A percentile compares a stretch with the other conserved stretches of the same genome.
Evolutionary conservation across 306 rosid genomes (phyloP).

Genomic region (Casuarina equisetifolia): DNA sequence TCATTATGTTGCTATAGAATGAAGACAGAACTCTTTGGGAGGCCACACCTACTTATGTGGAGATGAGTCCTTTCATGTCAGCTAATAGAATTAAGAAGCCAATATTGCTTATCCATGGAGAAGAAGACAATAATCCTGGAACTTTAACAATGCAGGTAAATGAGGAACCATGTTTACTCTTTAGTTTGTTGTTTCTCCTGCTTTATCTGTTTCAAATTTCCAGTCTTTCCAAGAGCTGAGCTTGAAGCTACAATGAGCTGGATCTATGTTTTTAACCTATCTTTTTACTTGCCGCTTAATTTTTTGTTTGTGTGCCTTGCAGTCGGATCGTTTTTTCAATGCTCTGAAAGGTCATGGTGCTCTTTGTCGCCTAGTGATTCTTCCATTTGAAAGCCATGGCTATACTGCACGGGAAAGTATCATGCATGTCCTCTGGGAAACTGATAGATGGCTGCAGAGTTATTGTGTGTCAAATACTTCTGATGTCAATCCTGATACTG

Average conservation of each 20-base stretch:
- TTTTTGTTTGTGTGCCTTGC: constrained; percentile 32
- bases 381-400: constrained; percentile 95
- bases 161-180: constrained; percentile 2
- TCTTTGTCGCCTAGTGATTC: constrained; percentile 87
- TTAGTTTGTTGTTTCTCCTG: background rate
- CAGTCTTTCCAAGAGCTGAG: background rate
- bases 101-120: constrained; percentile 93
- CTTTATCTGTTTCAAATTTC: background rate
- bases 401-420: constrained; percentile 92
- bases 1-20: constrained; percentile 48
- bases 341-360: constrained; percentile 99
- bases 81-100: constrained; percentile 97
- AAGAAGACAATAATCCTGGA: constrained; percentile 95
- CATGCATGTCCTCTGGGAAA: constrained; percentile 99
- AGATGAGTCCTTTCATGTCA: constrained; percentile 98
- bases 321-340: constrained; percentile 95
- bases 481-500: constrained; percentile 40
- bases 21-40: constrained; percentile 99
- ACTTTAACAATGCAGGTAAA: constrained; percentile 96
- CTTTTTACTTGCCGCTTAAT: constrained; percentile 27
- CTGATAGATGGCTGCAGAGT: constrained; percentile 93
- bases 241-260: background rate
- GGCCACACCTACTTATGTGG: constrained; percentile 81
- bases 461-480: constrained; percentile 54
- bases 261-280: constrained; percentile 20